Evolutionary conservation across 176 grass and related monocot genomes (phyloP).

Genomic region (Chloris gayana): DNA sequence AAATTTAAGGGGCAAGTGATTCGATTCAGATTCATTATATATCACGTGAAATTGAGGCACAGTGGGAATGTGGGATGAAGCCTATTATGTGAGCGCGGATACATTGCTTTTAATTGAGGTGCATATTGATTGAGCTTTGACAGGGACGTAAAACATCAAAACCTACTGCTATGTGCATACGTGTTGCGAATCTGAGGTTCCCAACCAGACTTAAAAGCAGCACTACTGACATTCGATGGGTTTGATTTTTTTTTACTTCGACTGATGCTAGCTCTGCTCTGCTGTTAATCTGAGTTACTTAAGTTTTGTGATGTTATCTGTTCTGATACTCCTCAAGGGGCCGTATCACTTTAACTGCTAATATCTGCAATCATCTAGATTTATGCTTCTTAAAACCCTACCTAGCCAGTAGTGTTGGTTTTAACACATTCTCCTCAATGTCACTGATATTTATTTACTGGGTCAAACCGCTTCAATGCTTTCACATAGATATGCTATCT

Average conservation of each 20-base stretch:
- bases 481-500: background rate
- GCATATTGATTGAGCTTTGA: background rate
- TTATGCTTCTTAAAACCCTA: background rate
- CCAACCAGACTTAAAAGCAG: background rate
- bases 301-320: background rate
- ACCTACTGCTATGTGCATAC: background rate
- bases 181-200: too few relatives aligned
- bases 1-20: background rate
- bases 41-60: background rate
- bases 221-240: background rate
- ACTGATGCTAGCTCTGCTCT: background rate
- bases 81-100: background rate
- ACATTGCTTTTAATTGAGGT: background rate
- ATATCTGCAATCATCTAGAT: background rate
- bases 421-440: background rate
- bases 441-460: background rate
- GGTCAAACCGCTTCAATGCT: background rate
- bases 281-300: background rate
- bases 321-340: background rate
- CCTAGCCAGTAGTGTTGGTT: background rate
- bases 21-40: slow-evolving; percentile 11
- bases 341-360: background rate
- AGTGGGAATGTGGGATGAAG: background rate
- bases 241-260: background rate
- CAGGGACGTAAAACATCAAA: background rate